phyloP scores from a whole-genome alignment of 2,329 filamentous ascomycete species.

The Aureobasidium melanogenum region DNA sequence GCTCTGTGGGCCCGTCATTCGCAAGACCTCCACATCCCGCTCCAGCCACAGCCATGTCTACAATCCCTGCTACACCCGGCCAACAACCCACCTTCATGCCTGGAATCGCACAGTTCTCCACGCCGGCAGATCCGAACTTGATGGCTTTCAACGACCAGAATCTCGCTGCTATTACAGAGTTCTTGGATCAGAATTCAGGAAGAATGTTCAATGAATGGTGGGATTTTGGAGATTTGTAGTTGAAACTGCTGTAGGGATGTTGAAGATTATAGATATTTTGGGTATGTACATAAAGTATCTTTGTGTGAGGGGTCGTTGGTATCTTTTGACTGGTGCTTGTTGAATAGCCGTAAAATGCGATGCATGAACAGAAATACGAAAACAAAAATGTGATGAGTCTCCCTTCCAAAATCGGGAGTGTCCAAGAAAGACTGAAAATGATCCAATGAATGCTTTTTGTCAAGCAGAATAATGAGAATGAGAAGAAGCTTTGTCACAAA shows the following conservation, averaged over 20 bases:
- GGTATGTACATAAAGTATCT: neutral
- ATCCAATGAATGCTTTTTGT: neutral
- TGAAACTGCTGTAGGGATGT: neutral
- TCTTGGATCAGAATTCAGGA: slow-evolving; percentile 8
- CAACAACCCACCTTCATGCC: neutral
- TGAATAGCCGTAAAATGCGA: neutral
- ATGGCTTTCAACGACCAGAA: slow-evolving; percentile 9
- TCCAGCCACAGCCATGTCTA: neutral
- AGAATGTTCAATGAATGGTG: slow-evolving; percentile 12
- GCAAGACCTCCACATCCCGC: neutral
- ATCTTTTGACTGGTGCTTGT: neutral
- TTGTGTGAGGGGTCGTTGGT: neutral
- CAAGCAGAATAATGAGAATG: neutral
- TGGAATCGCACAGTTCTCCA: neutral
- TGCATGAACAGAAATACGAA: neutral
- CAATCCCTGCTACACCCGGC: neutral
- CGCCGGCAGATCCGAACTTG: neutral
- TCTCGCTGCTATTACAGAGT: slow-evolving; percentile 3
- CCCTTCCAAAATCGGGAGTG: neutral
- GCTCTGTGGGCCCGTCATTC: neutral
- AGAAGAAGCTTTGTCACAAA: neutral
- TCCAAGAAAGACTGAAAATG: neutral
- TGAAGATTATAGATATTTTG: neutral
- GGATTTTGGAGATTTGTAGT: slow-evolving; percentile 10
- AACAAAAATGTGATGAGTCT: neutral